Percentiles rank a stretch among this genome's conserved stretches.
Conservation (phyloP, 331 rosid genomes). For the Arachis monticola region DNA sequence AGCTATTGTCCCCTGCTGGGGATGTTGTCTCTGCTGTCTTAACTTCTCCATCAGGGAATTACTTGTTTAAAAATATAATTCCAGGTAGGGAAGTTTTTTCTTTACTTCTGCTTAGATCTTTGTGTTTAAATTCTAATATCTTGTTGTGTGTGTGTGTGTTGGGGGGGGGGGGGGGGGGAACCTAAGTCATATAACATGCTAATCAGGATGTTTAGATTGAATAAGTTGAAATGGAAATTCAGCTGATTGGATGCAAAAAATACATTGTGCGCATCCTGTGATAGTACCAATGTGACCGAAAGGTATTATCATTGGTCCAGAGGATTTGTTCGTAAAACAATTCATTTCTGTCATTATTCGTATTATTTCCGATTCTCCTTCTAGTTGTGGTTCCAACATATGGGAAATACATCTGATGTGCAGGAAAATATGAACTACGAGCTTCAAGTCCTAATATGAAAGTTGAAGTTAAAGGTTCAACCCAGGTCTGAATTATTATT, state of each 20-base stretch:
- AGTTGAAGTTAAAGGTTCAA: slow-evolving; percentile 79
- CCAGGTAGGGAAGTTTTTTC: slow-evolving; percentile 67
- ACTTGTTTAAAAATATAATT: slow-evolving; percentile 74
- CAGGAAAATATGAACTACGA: slow-evolving; percentile 80
- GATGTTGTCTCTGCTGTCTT: slow-evolving; percentile 71
- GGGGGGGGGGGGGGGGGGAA: no score
- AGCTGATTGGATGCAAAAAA: background rate
- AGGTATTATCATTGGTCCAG: slow-evolving; percentile 3
- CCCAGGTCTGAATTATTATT: slow-evolving; percentile 64
- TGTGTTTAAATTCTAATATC: slow-evolving; percentile 21
- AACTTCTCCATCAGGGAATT: slow-evolving; percentile 77
- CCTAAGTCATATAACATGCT: background rate
- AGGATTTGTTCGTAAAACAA: slow-evolving; percentile 18
- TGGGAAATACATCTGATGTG: slow-evolving; percentile 37
- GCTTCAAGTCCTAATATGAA: slow-evolving; percentile 81
- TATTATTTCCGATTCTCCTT: slow-evolving; percentile 30
- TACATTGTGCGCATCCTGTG: background rate
- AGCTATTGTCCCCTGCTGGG: slow-evolving; percentile 67
- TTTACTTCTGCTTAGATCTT: slow-evolving; percentile 34
- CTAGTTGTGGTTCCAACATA: slow-evolving; percentile 27
- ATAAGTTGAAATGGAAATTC: slow-evolving; percentile 12
- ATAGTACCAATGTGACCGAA: slow-evolving; percentile 8
- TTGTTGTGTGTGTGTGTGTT: background rate
- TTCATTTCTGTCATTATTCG: background rate
- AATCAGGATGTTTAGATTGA: slow-evolving; percentile 18